Evolutionary conservation across 306 rosid genomes (phyloP).

Genomic region (Cucumis hystrix): DNA sequence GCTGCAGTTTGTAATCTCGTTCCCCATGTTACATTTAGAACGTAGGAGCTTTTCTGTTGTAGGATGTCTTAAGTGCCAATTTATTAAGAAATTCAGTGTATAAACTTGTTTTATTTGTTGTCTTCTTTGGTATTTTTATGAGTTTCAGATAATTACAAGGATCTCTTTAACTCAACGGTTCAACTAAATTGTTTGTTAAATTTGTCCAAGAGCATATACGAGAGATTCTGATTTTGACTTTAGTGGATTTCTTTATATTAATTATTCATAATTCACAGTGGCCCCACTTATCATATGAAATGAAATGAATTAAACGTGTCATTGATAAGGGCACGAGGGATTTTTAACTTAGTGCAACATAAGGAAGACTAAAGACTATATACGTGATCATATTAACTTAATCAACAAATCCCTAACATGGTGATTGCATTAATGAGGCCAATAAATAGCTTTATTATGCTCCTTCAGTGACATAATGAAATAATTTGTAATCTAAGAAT

Average conservation of each 20-base stretch:
- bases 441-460: background rate
- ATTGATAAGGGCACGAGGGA: no score
- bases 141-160: background rate
- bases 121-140: background rate
- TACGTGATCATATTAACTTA: background rate
- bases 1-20: slow-evolving; percentile 14
- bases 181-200: no score
- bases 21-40: slow-evolving; percentile 7
- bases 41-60: background rate
- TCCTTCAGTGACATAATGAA: background rate
- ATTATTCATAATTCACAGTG: no score
- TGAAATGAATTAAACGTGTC: no score
- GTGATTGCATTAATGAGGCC: background rate
- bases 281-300: no score
- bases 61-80: slow-evolving; percentile 7
- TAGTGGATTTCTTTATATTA: no score
- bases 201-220: no score
- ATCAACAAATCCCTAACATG: background rate
- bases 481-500: background rate
- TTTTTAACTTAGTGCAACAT: no score
- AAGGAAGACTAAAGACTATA: no score
- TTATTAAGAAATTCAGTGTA: slow-evolving; percentile 9
- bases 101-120: slow-evolving; percentile 1
- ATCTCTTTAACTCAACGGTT: no score
- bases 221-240: no score